Evolutionary conservation across 164 flowering plant genomes (phyloP), one percentile per base, ranked within the genome.

Genomic region (Platanus orientalis): DNA sequence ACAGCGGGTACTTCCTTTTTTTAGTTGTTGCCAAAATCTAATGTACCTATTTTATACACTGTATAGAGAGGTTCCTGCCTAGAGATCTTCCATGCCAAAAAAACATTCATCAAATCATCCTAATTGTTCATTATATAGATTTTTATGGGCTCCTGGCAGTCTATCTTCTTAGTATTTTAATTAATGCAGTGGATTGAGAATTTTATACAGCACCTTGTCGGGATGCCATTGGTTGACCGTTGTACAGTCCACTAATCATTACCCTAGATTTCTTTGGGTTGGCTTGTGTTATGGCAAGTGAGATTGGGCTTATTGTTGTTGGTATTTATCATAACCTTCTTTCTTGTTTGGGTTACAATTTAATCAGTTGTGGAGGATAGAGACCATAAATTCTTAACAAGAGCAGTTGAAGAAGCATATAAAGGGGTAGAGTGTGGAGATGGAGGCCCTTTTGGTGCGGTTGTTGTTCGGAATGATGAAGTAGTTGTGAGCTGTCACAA

Each of bases 391-490:
- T 94, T 86, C 71, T 71, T 94, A 67, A 84, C 88, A 26, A 75
- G 60, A 65, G 97, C 96, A 21, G 88, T 94, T 66, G 97, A 89
- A 75, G 98, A 94, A 81, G 97, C 97, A 42, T 94, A 94, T 60
- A 81, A 83, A 63, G 97, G 97, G 48, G 97, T 94, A 62, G 97
- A 91, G 2, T 77, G 82, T 80, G 96, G 96, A 47, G 75, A 94
- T 71, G 98, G 98, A 58, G 97, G 98, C 40, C 98, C 97, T 32
- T 94, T 94, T 75, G 98, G 98, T 72, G 98, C 98, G 2, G 95
- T 94, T 59, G 83, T 94, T 71, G 97, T 94, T 65, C 73, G 70
- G 21, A 81, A 94, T 55, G 83, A 86, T 76, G 95, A 89, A 80
- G 80, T 94, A 19, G 82, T 94, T 65, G 93, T 80, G 47, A 84